phyloP scores from a whole-genome alignment of 2,329 filamentous ascomycete genomes.

The Aspergillus sp. region DNA sequence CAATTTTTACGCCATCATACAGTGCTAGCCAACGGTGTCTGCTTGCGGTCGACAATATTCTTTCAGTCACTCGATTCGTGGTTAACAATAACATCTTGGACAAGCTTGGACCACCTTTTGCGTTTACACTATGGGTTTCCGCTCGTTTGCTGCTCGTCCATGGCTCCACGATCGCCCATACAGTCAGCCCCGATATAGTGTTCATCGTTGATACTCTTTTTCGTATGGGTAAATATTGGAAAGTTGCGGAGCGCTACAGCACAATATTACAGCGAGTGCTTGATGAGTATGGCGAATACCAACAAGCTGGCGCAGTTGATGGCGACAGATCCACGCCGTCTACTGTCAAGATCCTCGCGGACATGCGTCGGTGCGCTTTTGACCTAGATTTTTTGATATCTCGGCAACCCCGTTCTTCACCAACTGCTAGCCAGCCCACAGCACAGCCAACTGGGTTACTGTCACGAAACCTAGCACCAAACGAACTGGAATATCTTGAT shows the following conservation, averaged over 20 bases:
- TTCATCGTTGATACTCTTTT: conserved; percentile 80
- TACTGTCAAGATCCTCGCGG: conserved; percentile 81
- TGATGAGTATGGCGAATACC: conserved; percentile 79
- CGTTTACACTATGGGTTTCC: conserved; percentile 89
- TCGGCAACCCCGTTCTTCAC: conserved; percentile 62
- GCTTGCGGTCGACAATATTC: conserved; percentile 78
- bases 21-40: conserved; percentile 81
- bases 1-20: conserved; percentile 86
- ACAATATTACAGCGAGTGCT: conserved; percentile 77
- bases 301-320: conserved; percentile 58
- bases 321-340: conserved; percentile 76
- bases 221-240: conserved; percentile 81
- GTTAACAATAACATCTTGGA: conserved; percentile 70
- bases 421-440: conserved; percentile 34
- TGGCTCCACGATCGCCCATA: conserved; percentile 83
- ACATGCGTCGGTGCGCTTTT: conserved; percentile 88
- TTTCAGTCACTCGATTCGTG: conserved; percentile 75
- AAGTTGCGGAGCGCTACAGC: conserved; percentile 79
- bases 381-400: conserved; percentile 89
- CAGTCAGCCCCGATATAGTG: conserved; percentile 73
- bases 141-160: conserved; percentile 85
- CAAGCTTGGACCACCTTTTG: conserved; percentile 85
- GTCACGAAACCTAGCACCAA: conserved; percentile 67
- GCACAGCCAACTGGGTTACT: conserved; percentile 39
- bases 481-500: conserved; percentile 86